Base-by-base conservation (phyloP, 1,284 basidiomycete species). In the Marasmius oreades region DNA sequence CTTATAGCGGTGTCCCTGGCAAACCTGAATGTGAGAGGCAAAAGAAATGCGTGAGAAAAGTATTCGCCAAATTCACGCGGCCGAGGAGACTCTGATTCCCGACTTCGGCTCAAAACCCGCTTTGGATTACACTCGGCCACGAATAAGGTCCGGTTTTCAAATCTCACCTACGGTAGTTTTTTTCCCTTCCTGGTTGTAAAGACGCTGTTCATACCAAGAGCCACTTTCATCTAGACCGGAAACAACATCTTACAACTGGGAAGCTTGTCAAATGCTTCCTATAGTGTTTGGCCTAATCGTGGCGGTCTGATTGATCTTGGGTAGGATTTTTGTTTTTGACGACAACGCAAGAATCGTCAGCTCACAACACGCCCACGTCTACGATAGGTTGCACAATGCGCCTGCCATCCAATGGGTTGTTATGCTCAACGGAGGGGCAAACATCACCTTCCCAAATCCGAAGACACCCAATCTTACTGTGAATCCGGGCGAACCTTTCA, bases 321-420 rank as follows among this genome's bases (percentile, higher is more conserved):
- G 55, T 59, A 59, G 57, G 60, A 36, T 39, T 46, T 42, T 47
- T n/a, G 33, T 11, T 47, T 16, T 8, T 33, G 8, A 18, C 4
- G 20, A 26, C 26, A n/a, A 7, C 22, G 8, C 23, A 14, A 34
- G n/a, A 22, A 16, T 18, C 20, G 26, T 22, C 26, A 16, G 33
- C 44, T 22, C 22, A 36, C 18, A n/a, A n/a, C n/a, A n/a, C n/a
- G n/a, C n/a, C n/a, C n/a, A 50, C 28, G 10, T 31, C 28, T 37
- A 23, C 22, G 31, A 48, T 51, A 62, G 61, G 28, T 56, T 63
- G 37, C 62, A 63, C 58, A 63, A 63, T 37, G 62, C 59, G 52
- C 59, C 62, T 44, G 56, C 58, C 43, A n/a, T 59, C 34, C 62
- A 63, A 31, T 63, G 62, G 62, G 62, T 63, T 51, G 59, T 63